Conservation (phyloP, 2,329 filamentous ascomycete species). For the Geoglossum cookeanum region DNA sequence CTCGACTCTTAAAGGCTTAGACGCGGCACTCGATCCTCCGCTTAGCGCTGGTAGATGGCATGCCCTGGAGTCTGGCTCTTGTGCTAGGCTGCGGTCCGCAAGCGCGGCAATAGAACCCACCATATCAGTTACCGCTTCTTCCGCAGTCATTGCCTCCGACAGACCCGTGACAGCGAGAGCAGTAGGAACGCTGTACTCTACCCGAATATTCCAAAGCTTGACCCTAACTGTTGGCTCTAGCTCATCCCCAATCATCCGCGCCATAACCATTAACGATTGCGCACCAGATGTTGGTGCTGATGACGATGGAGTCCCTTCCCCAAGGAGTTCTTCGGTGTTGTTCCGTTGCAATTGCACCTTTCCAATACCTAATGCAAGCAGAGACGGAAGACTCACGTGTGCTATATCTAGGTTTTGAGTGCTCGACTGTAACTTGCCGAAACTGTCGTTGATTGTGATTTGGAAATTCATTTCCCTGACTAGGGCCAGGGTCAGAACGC, state of each 20-base stretch:
- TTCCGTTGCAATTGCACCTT: slow-evolving; percentile 44
- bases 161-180: slow-evolving; percentile 63
- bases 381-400: slow-evolving; percentile 67
- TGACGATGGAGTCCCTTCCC: slow-evolving; percentile 30
- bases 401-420: slow-evolving; percentile 48
- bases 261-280: slow-evolving; percentile 54
- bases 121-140: slow-evolving; percentile 57
- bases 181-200: slow-evolving; percentile 80
- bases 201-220: slow-evolving; percentile 62
- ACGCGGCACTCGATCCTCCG: slow-evolving; percentile 10
- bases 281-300: slow-evolving; percentile 13
- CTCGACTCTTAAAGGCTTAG: slow-evolving; percentile 47
- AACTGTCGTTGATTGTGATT: slow-evolving; percentile 43
- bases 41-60: background rate
- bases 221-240: slow-evolving; percentile 81
- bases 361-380: slow-evolving; percentile 60
- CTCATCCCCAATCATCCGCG: slow-evolving; percentile 80
- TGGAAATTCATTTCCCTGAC: slow-evolving; percentile 43
- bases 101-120: slow-evolving; percentile 44
- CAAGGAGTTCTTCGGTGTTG: slow-evolving; percentile 49
- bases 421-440: slow-evolving; percentile 45
- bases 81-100: background rate
- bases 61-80: background rate
- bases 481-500: slow-evolving; percentile 54
- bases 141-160: slow-evolving; percentile 42